phyloP scores from a whole-genome alignment of 257 asterid genomes.

The Buddleja alternifolia region DNA sequence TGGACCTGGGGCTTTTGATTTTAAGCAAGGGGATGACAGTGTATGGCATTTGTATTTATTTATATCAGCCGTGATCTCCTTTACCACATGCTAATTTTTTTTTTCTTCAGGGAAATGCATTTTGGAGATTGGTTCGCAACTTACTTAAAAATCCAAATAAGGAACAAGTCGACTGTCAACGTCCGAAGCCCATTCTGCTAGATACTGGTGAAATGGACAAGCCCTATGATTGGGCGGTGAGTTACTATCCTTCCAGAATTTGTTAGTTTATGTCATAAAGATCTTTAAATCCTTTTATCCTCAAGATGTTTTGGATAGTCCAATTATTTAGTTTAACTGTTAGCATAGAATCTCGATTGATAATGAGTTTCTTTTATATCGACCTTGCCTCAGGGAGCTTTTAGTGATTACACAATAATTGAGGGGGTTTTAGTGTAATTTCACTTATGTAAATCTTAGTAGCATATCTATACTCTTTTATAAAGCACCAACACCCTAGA shows the following conservation, averaged over 20 bases:
- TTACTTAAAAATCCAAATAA: constrained; percentile 73
- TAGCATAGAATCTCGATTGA: background rate
- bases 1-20: constrained; percentile 99
- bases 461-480: too few species aligned
- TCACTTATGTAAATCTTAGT: too few species aligned
- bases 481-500: too few species aligned
- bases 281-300: constrained; percentile 15
- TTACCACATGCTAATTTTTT: constrained; percentile 16
- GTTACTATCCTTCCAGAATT: constrained; percentile 40
- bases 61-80: constrained; percentile 10
- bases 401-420: too few species aligned
- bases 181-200: constrained; percentile 91
- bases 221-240: constrained; percentile 99
- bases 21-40: constrained; percentile 90
- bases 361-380: background rate
- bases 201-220: constrained; percentile 97
- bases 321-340: constrained; percentile 14
- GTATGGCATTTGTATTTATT: constrained; percentile 41
- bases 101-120: constrained; percentile 77
- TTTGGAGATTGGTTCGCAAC: constrained; percentile 91
- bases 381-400: too few species aligned
- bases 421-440: too few species aligned
- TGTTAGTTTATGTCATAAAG: constrained; percentile 7
- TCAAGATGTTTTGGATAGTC: constrained; percentile 23
- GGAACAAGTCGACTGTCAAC: constrained; percentile 83